A percentile compares a stretch with the other conserved stretches of the same genome.
These are phyloP conservation scores for Pythium scleroteichum DNA, from an alignment of 352 stramenopile species.

Conservation along the genomic window DNA sequence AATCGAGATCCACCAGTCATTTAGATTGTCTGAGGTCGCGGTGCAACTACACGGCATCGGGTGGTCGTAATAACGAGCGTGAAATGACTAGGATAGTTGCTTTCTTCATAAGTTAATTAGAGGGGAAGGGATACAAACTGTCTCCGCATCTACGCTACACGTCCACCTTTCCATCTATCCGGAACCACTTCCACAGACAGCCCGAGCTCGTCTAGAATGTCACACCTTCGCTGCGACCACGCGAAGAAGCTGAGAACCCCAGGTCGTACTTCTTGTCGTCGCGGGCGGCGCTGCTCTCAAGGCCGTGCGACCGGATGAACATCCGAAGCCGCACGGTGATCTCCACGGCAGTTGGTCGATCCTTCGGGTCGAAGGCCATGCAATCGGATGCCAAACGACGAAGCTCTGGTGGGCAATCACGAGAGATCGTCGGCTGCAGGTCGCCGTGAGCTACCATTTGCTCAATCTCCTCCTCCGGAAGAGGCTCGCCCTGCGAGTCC, in stretches of 20 bases:
- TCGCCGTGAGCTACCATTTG: constrained; percentile 17
- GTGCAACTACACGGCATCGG: too few relatives aligned
- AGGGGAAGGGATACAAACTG: too few relatives aligned
- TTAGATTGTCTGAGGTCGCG: too few relatives aligned
- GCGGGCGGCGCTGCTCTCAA: constrained; percentile 14
- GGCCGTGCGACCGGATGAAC: constrained; percentile 25
- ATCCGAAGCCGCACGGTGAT: constrained; percentile 22
- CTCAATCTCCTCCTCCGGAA: constrained; percentile 17
- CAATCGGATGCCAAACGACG: constrained; percentile 21
- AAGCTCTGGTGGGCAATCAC: constrained; percentile 16
- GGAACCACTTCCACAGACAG: neutral
- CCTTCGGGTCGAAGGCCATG: constrained; percentile 21
- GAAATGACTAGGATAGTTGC: too few relatives aligned
- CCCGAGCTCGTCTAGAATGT: neutral
- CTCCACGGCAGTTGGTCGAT: constrained; percentile 19
- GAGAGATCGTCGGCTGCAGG: constrained; percentile 23
- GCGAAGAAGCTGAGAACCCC: neutral
- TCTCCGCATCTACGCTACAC: too few relatives aligned
- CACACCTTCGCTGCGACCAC: constrained; percentile 1
- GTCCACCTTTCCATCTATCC: too few relatives aligned
- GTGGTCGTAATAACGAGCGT: too few relatives aligned
- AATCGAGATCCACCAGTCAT: too few relatives aligned
- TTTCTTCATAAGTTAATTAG: too few relatives aligned
- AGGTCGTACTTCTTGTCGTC: constrained; percentile 17
- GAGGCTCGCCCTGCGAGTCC: constrained; percentile 6